Evolutionary conservation across 106 monocot genomes (phyloP).

Genomic region (Acorus gramineus): DNA sequence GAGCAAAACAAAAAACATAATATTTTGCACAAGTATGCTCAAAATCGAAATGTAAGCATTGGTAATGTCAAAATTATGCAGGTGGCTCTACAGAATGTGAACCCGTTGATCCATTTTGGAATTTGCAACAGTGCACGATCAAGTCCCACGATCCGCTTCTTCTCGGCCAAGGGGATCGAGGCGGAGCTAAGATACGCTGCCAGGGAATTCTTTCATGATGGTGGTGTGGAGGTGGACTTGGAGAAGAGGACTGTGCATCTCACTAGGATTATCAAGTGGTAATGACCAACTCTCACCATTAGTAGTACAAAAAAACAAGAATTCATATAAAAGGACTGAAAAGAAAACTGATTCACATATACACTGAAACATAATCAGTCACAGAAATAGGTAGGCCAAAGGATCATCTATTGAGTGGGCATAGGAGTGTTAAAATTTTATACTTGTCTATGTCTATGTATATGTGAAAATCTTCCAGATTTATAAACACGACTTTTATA

Average conservation of each 20-base stretch:
- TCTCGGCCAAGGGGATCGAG: slow-evolving; percentile 59
- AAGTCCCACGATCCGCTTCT: slow-evolving; percentile 69
- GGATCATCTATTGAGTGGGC: too few relatives aligned
- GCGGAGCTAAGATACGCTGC: slow-evolving; percentile 63
- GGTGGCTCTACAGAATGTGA: slow-evolving; percentile 51
- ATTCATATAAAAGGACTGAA: too few relatives aligned
- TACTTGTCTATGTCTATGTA: too few relatives aligned
- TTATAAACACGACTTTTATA: background rate
- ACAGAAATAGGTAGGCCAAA: too few relatives aligned
- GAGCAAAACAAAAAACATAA: too few relatives aligned
- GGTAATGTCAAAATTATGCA: slow-evolving; percentile 9
- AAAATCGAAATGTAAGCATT: too few relatives aligned
- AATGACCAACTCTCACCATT: background rate
- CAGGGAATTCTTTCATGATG: slow-evolving; percentile 66
- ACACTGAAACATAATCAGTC: too few relatives aligned
- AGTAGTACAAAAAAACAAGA: too few relatives aligned
- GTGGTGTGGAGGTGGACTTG: slow-evolving; percentile 64
- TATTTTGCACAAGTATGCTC: too few relatives aligned
- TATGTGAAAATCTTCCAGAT: too few relatives aligned
- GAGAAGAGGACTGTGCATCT: slow-evolving; percentile 66
- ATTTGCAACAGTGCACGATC: slow-evolving; percentile 67
- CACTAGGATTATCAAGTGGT: slow-evolving; percentile 82
- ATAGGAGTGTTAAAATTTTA: too few relatives aligned
- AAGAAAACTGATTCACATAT: too few relatives aligned
- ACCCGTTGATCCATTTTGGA: slow-evolving; percentile 89